A percentile compares a stretch with the other conserved stretches of the same genome.
These are phyloP conservation scores for Fusarium pseudoanthophilum DNA, from an alignment of 2,329 filamentous ascomycete species.

Conservation along the genomic window DNA sequence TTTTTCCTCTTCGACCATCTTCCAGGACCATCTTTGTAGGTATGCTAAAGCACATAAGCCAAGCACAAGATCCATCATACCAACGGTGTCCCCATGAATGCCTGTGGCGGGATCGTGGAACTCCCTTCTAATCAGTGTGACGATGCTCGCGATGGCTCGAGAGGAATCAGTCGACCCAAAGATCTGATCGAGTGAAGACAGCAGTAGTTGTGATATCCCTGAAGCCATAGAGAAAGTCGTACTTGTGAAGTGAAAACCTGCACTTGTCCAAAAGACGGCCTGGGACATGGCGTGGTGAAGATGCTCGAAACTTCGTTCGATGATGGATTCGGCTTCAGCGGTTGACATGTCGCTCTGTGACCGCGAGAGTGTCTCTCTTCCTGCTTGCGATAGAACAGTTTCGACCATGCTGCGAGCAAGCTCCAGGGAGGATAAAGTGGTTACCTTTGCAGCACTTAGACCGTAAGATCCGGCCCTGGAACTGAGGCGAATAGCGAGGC, in stretches of 20 bases:
- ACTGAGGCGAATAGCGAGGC: constrained; percentile 65
- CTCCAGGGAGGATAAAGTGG: constrained; percentile 67
- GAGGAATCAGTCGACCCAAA: constrained; percentile 77
- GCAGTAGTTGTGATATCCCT: constrained; percentile 66
- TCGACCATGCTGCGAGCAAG: constrained; percentile 66
- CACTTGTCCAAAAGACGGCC: constrained; percentile 69
- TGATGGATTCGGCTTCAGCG: constrained; percentile 64
- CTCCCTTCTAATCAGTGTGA: constrained; percentile 71
- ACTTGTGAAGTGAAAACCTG: constrained; percentile 68
- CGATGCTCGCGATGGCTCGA: constrained; percentile 73
- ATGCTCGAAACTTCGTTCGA: constrained; percentile 66
- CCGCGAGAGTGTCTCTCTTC: constrained; percentile 59
- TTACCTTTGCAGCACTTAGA: constrained; percentile 64
- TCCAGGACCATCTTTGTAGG: constrained; percentile 67
- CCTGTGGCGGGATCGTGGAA: constrained; percentile 72
- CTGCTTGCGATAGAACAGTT: constrained; percentile 63
- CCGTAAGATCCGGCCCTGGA: constrained; percentile 63
- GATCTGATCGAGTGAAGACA: constrained; percentile 70
- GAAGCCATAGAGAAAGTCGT: constrained; percentile 65
- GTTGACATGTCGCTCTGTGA: constrained; percentile 60
- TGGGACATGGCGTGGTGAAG: constrained; percentile 68
- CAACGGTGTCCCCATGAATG: constrained; percentile 66
- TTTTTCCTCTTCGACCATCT: constrained; percentile 61
- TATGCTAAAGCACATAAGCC: constrained; percentile 71
- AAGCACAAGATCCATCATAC: constrained; percentile 69